Evolutionary conservation across 2,329 filamentous ascomycete species (phyloP), one percentile per base, ranked within the genome.

Genomic region (Fusarium nurragi): DNA sequence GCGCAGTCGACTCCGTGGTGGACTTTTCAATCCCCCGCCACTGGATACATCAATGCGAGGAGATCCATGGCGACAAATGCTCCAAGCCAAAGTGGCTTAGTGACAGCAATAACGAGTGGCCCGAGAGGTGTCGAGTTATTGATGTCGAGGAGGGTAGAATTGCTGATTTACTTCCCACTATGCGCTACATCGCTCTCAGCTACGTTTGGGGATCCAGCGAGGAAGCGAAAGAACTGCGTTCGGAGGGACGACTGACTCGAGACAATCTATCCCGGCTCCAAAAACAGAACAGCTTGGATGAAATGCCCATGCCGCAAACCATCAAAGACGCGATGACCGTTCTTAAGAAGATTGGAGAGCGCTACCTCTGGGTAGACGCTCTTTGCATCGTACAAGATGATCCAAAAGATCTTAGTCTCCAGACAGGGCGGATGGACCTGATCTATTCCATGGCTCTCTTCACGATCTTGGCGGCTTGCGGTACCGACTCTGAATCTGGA

Each of bases 381-480:
- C 11, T 67, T 0, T 67, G 64, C 4, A 67, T 67, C 1, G 38
- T 62, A 3, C 55, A 67, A 26, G 60, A 67, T 11, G 64, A 67
- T 6, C 22, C 40, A 13, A 2, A 21, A 19, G 58, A 63, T 5
- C 14, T 52, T 38, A 18, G 45, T 0, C 40, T 18, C 6, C 58
- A 63, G 16, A 47, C 52, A 0, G 37, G 37, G 32, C n/a, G 55
- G 3, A 67, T 64, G 58, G 58, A 64, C 5, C 11, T 54, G 1
- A 46, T 67, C 2, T 67, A 61, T 19, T 67, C 60, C 6, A 48
- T 32, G 4, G 57, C 59, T 0, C 19, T 57, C 5, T 41, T 62
- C 5, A 62, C 51, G 1, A 22, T 63, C n/a, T 6, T 57, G 1
- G 45, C 45, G 16, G 51, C 52, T 1, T 46, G 52, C 1, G 52